phyloP scores from a whole-genome alignment of 169 alveolate genomes.

The Cryptosporidium andersoni region DNA sequence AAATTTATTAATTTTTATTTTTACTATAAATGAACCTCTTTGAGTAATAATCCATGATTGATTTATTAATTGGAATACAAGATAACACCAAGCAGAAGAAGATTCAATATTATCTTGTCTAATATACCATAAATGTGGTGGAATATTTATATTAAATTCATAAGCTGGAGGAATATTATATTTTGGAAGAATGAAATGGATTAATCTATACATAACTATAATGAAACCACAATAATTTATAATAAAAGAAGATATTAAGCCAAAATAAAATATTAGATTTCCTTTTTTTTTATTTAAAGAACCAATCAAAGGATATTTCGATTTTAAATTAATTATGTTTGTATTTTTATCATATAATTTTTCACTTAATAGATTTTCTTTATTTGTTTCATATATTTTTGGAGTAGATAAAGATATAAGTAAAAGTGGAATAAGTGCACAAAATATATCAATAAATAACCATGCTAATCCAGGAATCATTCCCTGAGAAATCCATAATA shows the following conservation, averaged over 20 bases:
- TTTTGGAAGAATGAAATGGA: constrained; percentile 32
- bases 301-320: too few species aligned
- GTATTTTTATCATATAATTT: too few species aligned
- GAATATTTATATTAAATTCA: constrained; percentile 15
- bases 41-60: constrained; percentile 52
- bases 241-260: constrained; percentile 3
- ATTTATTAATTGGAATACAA: constrained; percentile 41
- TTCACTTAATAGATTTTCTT: background rate
- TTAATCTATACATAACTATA: constrained; percentile 21
- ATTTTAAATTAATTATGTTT: too few species aligned
- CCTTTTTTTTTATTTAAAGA: background rate
- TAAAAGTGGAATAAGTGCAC: constrained; percentile 39
- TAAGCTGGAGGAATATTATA: constrained; percentile 17
- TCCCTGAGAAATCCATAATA: constrained; percentile 62
- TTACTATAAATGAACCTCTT: constrained; percentile 3
- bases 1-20: constrained; percentile 6
- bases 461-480: constrained; percentile 67
- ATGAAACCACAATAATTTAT: constrained; percentile 18
- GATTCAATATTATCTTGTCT: constrained; percentile 66
- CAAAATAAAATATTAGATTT: background rate
- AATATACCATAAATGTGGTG: constrained; percentile 45
- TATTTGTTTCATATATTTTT: constrained; percentile 9
- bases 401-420: constrained; percentile 40
- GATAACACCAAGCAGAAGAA: constrained; percentile 66
- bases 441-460: constrained; percentile 60